A percentile compares a stretch with the other conserved stretches of the same genome.
Evolutionary conservation across 805 yeast species (phyloP).

Genomic region (Tetrapisispora phaffii): DNA sequence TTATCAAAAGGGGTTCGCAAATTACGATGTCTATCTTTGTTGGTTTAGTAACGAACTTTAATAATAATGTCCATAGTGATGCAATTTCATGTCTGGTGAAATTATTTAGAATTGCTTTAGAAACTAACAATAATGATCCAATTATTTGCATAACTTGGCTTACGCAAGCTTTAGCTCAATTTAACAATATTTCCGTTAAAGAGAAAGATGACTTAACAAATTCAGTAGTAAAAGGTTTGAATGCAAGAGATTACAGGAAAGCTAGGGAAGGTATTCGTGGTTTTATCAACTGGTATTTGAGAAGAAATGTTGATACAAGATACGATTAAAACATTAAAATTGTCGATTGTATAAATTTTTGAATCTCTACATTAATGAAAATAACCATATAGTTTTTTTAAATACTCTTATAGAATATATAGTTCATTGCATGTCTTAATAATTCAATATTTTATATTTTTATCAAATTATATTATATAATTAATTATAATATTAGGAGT

Average conservation of each 20-base stretch:
- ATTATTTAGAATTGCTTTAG: slow-evolving; percentile 46
- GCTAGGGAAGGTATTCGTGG: slow-evolving; percentile 64
- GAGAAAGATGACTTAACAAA: slow-evolving; percentile 58
- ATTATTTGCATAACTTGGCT: slow-evolving; percentile 46
- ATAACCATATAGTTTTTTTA: no score
- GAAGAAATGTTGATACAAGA: slow-evolving; percentile 56
- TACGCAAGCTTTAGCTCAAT: slow-evolving; percentile 37
- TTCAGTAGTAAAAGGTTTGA: slow-evolving; percentile 49
- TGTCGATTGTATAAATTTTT: no score
- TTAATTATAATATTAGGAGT: no score
- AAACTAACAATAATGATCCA: slow-evolving; percentile 32
- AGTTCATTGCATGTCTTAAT: no score
- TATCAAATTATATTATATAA: no score
- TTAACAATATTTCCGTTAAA: slow-evolving; percentile 53
- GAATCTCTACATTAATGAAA: no score
- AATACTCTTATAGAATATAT: no score
- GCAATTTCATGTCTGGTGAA: slow-evolving; percentile 66
- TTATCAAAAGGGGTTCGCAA: slow-evolving; percentile 45
- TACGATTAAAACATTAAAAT: background rate
- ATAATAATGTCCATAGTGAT: slow-evolving; percentile 59
- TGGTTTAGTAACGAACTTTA: slow-evolving; percentile 66
- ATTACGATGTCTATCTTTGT: slow-evolving; percentile 44
- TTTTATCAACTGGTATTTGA: slow-evolving; percentile 72
- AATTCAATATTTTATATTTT: no score
- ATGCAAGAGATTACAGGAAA: slow-evolving; percentile 60